These are phyloP conservation scores for Fusarium decemcellulare DNA, from an alignment of 2,329 filamentous ascomycete species.

Conservation along the genomic window DNA sequence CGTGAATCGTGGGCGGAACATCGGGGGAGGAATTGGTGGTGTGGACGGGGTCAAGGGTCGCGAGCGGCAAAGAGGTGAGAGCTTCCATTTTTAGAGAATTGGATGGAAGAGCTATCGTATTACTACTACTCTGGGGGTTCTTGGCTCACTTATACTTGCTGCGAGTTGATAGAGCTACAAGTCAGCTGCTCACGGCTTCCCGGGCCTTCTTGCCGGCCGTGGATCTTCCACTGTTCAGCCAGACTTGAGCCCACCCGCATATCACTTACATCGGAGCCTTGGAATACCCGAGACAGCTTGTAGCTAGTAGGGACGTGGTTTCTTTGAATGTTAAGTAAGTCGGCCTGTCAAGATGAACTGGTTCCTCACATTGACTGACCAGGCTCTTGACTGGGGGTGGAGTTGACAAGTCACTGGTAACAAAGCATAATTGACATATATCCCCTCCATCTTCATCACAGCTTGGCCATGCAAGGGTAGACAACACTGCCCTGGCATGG, in stretches of 20 bases:
- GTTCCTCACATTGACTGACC: too few relatives aligned
- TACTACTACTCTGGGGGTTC: neutral
- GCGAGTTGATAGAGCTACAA: neutral
- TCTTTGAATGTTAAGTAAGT: neutral
- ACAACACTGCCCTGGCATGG: too few relatives aligned
- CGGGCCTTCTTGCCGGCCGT: neutral
- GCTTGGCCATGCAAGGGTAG: too few relatives aligned
- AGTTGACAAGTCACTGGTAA: too few relatives aligned
- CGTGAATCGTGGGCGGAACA: neutral
- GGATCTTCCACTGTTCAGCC: neutral
- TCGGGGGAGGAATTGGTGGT: neutral
- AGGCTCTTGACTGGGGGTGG: too few relatives aligned
- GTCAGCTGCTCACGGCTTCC: neutral
- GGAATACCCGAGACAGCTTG: neutral
- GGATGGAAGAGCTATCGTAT: neutral
- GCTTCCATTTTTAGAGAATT: neutral
- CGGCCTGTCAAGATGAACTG: too few relatives aligned
- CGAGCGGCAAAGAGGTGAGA: neutral
- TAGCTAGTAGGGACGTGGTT: neutral
- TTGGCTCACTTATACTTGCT: neutral
- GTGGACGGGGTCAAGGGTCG: conserved; percentile 1
- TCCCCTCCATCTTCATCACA: too few relatives aligned
- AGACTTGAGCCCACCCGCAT: neutral
- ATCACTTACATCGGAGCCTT: neutral
- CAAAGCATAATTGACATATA: too few relatives aligned